Evolutionary conservation across 768 basidiomycete genomes (phyloP), one percentile per base, ranked within the genome.

Genomic region (Trametes meyenii): DNA sequence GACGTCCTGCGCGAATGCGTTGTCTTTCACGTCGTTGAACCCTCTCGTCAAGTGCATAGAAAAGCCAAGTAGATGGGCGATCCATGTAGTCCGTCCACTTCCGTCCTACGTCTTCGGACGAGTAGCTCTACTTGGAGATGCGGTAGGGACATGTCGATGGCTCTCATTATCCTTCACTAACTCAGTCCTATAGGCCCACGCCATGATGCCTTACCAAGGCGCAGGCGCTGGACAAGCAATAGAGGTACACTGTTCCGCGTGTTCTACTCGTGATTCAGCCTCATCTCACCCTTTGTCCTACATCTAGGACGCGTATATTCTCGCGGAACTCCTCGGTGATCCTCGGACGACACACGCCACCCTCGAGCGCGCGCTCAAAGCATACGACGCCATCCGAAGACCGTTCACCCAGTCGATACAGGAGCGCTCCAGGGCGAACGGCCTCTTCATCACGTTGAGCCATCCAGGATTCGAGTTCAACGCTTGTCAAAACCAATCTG

Each of bases 1-100:
- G 14, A 13, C 13, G 5, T 17, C 1, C 46, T 21, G 11, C 39
- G 6, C 2, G 24, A 6, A 2, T 19, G 8, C 17, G 5, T 4
- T 11, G 26, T 5, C n/a, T 19, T 6, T 19, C n/a, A 0, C 8
- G n/a, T 5, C 14, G n/a, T 12, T 33, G 14, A 44, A 50, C 46
- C 58, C 50, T 33, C 4, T 55, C 33, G 39, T 49, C 24, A 52
- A 88, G 87, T 84, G 83, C 63, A 76, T 83, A 21, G 80, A 83
- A 3, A 77, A 17, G n/a, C 42, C 58, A 2, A 64, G 58, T 23
- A 74, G 83, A 39, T 90, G 89, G 89, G 86, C 85, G 0, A 80
- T 91, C 33, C 84, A 89, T 67, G 80, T 77, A 4, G 74, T 85
- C 2, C 77, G 76, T 53, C 81, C 85, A 6, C 70, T 90, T 21